Conservation (phyloP, 2,329 filamentous ascomycete genomes). For the Ophiostoma ips region DNA sequence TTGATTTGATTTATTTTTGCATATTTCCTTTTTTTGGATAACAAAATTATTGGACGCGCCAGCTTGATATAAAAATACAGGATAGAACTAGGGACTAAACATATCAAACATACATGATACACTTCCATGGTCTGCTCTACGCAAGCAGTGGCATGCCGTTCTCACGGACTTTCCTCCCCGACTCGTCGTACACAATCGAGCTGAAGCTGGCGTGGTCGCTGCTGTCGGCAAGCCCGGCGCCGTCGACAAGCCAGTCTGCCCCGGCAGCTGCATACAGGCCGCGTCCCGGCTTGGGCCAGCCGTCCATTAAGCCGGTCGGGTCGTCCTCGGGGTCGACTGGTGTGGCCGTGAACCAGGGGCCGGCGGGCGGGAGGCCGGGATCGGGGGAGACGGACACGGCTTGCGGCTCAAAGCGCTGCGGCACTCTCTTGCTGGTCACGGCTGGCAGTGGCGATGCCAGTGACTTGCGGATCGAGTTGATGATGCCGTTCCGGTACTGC, state of each 20-base stretch:
- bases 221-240: conserved; percentile 16
- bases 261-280: conserved; percentile 17
- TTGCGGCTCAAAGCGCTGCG: neutral
- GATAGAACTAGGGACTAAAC: too few species aligned
- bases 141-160: conserved; percentile 2
- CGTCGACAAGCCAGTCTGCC: conserved; percentile 19
- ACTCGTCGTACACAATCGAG: conserved; percentile 22
- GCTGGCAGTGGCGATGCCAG: neutral
- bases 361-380: neutral
- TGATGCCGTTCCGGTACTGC: conserved; percentile 8
- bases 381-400: neutral
- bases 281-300: conserved; percentile 13
- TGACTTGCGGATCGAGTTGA: conserved; percentile 8
- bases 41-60: too few species aligned
- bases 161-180: conserved; percentile 14
- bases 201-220: conserved; percentile 24
- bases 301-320: conserved; percentile 11
- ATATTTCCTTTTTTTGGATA: too few species aligned
- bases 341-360: conserved; percentile 12
- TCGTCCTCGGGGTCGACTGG: conserved; percentile 15
- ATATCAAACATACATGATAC: too few species aligned
- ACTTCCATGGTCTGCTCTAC: too few species aligned
- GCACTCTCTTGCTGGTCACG: neutral
- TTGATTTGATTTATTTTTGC: too few species aligned
- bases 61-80: neutral